These are phyloP conservation scores for Fusarium brachygibbosum DNA, from an alignment of 2,329 filamentous ascomycete species.

Conservation along the genomic window DNA sequence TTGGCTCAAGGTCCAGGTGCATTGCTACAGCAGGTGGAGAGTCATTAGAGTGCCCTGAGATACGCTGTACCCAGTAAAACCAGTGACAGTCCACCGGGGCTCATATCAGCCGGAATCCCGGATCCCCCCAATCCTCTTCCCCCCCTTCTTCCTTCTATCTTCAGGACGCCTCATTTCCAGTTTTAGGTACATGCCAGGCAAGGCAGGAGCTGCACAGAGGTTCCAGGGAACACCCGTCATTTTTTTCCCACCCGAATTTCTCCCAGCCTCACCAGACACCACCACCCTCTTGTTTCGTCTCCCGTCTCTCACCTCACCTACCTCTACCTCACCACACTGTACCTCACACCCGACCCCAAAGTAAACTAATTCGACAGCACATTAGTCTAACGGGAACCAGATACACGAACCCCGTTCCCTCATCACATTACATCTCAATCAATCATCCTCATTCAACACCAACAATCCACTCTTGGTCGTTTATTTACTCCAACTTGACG, in stretches of 20 bases:
- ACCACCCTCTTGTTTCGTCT: conserved; percentile 4
- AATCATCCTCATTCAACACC: conserved; percentile 44
- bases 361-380: conserved; percentile 28
- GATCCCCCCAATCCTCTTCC: conserved; percentile 8
- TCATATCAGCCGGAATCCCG: conserved; percentile 25
- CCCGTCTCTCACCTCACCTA: conserved; percentile 27
- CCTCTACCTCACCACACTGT: conserved; percentile 29
- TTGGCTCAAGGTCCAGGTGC: conserved; percentile 13
- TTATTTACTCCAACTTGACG: conserved; percentile 19
- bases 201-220: conserved; percentile 33
- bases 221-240: conserved; percentile 30
- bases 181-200: conserved; percentile 45
- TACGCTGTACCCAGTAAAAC: conserved; percentile 38
- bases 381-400: conserved; percentile 24
- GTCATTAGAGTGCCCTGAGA: conserved; percentile 23
- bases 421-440: conserved; percentile 22
- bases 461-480: conserved; percentile 8
- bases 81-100: conserved; percentile 14
- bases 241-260: conserved; percentile 43
- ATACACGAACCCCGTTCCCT: conserved; percentile 28
- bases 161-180: conserved; percentile 47
- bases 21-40: conserved; percentile 35
- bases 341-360: conserved; percentile 8
- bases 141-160: conserved; percentile 19
- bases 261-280: conserved; percentile 46